Evolutionary conservation across 2,329 filamentous ascomycete genomes (phyloP).

Genomic region (Thielaviopsis ethacetica): DNA sequence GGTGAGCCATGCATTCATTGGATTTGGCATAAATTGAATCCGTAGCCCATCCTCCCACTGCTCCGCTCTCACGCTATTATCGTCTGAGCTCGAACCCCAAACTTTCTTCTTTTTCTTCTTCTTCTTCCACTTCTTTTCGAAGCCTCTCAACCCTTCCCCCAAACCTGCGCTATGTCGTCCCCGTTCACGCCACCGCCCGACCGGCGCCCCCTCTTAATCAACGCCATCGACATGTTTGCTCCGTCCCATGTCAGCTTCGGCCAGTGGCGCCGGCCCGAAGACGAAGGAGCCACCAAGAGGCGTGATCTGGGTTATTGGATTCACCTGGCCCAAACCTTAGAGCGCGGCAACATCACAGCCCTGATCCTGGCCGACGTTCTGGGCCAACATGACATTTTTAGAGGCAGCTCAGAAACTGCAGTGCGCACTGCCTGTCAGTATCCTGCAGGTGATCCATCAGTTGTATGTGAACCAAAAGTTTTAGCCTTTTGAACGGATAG

Average conservation of each 20-base stretch:
- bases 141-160: background rate
- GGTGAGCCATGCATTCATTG: no score
- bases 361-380: conserved; percentile 52
- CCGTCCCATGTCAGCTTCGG: conserved; percentile 48
- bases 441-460: conserved; percentile 53
- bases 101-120: background rate
- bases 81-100: no score
- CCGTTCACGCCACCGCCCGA: background rate
- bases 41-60: no score
- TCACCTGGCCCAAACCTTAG: conserved; percentile 43
- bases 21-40: background rate
- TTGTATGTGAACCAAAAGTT: conserved; percentile 2
- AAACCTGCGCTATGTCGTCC: background rate
- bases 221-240: conserved; percentile 51
- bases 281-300: conserved; percentile 41
- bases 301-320: conserved; percentile 46
- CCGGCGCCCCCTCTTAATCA: conserved; percentile 32
- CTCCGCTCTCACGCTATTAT: no score
- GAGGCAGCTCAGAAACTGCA: conserved; percentile 36
- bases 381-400: conserved; percentile 54
- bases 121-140: no score
- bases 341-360: conserved; percentile 45
- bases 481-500: no score
- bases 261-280: conserved; percentile 48
- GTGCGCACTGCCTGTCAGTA: conserved; percentile 49